phyloP scores from a whole-genome alignment of 2,329 filamentous ascomycete species.

The Colletotrichum lini region DNA sequence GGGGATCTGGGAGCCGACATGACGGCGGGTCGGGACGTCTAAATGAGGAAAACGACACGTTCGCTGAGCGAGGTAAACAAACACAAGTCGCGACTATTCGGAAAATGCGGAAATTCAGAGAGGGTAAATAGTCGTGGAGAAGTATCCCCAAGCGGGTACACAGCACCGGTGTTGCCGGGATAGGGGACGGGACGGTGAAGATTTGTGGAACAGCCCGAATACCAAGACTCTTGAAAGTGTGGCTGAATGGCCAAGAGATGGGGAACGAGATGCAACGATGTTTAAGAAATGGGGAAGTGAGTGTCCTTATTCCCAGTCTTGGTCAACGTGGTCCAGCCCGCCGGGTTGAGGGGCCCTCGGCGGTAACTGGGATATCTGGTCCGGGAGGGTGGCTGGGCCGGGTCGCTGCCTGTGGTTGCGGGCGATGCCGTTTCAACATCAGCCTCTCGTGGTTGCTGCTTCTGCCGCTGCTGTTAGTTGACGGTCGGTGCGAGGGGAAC shows the following conservation, averaged over 20 bases:
- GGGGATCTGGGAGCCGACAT: constrained; percentile 40
- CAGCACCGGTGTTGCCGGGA: constrained; percentile 6
- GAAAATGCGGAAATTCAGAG: neutral
- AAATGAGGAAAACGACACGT: neutral
- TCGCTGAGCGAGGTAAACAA: neutral
- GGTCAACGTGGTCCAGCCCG: constrained; percentile 23
- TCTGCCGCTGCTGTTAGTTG: neutral
- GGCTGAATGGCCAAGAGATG: neutral
- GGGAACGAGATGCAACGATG: constrained; percentile 1
- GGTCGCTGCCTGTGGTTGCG: constrained; percentile 22
- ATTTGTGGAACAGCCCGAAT: constrained; percentile 24
- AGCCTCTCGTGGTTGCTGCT: constrained; percentile 11
- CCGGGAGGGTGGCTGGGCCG: constrained; percentile 15
- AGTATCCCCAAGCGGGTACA: constrained; percentile 7
- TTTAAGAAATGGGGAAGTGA: constrained; percentile 21
- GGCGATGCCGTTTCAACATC: constrained; percentile 38
- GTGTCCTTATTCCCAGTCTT: constrained; percentile 24
- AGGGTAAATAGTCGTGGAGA: neutral
- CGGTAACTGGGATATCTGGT: constrained; percentile 10
- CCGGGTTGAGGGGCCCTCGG: constrained; percentile 3
- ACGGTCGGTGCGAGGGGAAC: constrained; percentile 1
- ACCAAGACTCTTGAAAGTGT: constrained; percentile 12
- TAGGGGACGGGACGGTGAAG: constrained; percentile 11
- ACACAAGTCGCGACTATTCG: neutral
- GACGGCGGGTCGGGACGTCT: constrained; percentile 11